Conservation (phyloP, 2,329 filamentous ascomycete species). For the Pleoardoris graminearum region DNA sequence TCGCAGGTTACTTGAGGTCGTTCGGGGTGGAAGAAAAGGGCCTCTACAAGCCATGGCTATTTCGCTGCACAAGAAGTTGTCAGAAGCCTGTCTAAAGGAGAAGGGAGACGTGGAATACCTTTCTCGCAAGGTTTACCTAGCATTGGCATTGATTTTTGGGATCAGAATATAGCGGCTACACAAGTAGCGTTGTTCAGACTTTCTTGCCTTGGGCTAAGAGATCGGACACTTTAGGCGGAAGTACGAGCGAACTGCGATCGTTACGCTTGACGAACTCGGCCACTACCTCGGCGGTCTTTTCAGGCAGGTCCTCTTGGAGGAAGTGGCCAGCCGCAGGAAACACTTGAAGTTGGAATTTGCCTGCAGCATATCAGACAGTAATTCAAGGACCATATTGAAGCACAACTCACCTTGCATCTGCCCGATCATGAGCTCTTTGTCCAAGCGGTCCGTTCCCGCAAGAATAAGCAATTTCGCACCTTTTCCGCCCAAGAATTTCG, state of each 20-base stretch:
- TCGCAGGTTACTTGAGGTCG: too few species aligned
- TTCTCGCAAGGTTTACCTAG: too few species aligned
- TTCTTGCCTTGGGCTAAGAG: constrained; percentile 55
- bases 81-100: too few species aligned
- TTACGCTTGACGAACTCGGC: constrained; percentile 93
- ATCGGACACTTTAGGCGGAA: constrained; percentile 82
- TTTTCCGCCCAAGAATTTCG: constrained; percentile 79
- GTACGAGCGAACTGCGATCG: constrained; percentile 78
- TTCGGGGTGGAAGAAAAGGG: too few species aligned
- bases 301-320: constrained; percentile 90
- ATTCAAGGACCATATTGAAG: constrained; percentile 1
- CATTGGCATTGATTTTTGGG: too few species aligned
- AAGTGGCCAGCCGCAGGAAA: constrained; percentile 96
- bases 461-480: constrained; percentile 85
- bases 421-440: constrained; percentile 91
- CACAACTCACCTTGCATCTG: constrained; percentile 82
- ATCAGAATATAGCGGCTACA: too few species aligned
- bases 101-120: too few species aligned
- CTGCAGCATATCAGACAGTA: constrained; percentile 48
- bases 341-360: constrained; percentile 94
- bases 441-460: constrained; percentile 85
- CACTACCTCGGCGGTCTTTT: constrained; percentile 81
- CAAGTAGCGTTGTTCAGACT: constrained; percentile 40
- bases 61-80: neutral
- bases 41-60: too few species aligned